Base-by-base conservation (phyloP, 169 alveolate genomes). In the Perkinsus marinus region DNA sequence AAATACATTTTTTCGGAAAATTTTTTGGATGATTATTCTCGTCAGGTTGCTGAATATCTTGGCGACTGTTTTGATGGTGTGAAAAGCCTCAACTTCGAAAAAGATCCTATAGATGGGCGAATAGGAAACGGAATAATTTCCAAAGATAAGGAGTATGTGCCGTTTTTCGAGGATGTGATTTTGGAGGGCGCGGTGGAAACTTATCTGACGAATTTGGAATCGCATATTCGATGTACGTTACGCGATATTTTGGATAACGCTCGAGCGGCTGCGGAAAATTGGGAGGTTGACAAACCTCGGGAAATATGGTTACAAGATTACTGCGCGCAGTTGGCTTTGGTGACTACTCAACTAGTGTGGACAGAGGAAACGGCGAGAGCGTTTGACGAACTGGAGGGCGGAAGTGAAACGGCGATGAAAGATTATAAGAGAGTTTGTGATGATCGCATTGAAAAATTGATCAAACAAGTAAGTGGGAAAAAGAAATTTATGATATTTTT, bases 391-490 rank as follows among this genome's bases (percentile, higher is more conserved):
- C 95, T 98, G 39, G 98, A 97, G 93, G 98, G 97, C 26, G 99
- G 99, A 39, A 96, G 97, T 91, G 99, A 97, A 94, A 95, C 97
- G 39, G 99, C 99, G n/a, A 97, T 98, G 98, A 97, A 97, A 94
- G 99, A 98, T 91, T 97, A 97, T 95, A 96, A 96, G 92, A 95
- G 96, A 68, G 94, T 96, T 43, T 94, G 96, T 91, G 97, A 96
- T 68, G 98, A 95, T 68, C 95, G 99, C 79, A 97, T 98, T 90
- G 97, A 97, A 89, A 96, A 96, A 92, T 96, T 98, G 90, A 98
- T 98, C 93, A 97, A 97, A 43, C 97, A 98, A 92, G 99, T 98
- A 39, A 96, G 7, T 13, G 34, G 79, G 79, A 30, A 57, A 30
- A 57, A 26, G 79, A 41, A 41, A 41, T 41, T 41, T 41, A 3